Evolutionary conservation across 2,329 filamentous ascomycete species (phyloP).

Genomic region (Monosporascus cannonballus): DNA sequence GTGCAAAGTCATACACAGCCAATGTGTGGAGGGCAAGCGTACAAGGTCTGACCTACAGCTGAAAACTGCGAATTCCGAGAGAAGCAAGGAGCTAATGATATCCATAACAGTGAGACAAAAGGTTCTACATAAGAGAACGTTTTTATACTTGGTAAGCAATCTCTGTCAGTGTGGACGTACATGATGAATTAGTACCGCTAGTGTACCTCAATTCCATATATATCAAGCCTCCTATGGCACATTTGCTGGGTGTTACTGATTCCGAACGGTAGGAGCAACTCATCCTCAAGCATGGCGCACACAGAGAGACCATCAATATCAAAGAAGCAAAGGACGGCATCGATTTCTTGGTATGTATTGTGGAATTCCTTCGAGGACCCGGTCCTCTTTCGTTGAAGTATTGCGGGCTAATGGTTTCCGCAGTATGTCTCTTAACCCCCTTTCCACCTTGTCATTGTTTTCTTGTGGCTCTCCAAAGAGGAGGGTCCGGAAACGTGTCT

Average conservation of each 20-base stretch:
- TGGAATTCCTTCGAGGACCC: neutral
- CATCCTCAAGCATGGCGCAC: slow-evolving; percentile 88
- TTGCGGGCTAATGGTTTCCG: neutral
- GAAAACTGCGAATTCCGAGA: neutral
- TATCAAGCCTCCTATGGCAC: too few relatives aligned
- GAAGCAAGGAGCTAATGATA: neutral
- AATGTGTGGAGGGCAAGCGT: slow-evolving; percentile 93
- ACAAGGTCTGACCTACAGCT: slow-evolving; percentile 61
- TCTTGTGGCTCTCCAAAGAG: too few relatives aligned
- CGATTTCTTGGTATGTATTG: slow-evolving; percentile 63
- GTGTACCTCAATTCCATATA: too few relatives aligned
- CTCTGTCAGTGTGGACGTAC: neutral
- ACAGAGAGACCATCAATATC: slow-evolving; percentile 94
- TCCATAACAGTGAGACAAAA: slow-evolving; percentile 53
- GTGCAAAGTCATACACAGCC: slow-evolving; percentile 86
- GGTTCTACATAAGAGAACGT: slow-evolving; percentile 84
- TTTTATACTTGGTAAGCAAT: slow-evolving; percentile 46
- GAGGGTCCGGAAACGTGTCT: too few relatives aligned
- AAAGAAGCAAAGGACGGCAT: slow-evolving; percentile 94
- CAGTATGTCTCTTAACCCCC: neutral
- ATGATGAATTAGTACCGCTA: too few relatives aligned
- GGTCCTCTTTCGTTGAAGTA: neutral
- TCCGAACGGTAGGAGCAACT: slow-evolving; percentile 60
- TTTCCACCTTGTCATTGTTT: neutral
- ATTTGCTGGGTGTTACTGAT: neutral